phyloP scores from a whole-genome alignment of 2,329 filamentous ascomycete species.

The Scleromitrula shiraiana region DNA sequence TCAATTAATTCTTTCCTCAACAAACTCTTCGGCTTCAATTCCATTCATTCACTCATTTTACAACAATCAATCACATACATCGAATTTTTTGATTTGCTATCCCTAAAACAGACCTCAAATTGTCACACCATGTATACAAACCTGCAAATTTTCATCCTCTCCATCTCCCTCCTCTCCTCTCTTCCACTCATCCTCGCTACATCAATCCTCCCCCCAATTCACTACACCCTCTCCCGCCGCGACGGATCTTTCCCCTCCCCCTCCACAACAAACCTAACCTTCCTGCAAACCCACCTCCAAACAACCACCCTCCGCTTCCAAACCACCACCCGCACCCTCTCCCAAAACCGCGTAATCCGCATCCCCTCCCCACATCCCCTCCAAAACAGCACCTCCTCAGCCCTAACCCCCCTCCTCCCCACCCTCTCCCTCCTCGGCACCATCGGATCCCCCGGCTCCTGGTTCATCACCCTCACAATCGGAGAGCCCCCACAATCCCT shows the following conservation, averaged over 20 bases:
- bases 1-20: too few relatives aligned
- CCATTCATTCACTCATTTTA: too few relatives aligned
- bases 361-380: too few relatives aligned
- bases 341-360: not conserved
- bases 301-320: not conserved
- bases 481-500: constrained; percentile 17
- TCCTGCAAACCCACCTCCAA: not conserved
- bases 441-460: constrained; percentile 15
- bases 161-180: not conserved
- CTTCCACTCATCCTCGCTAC: too few relatives aligned
- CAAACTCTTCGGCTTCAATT: too few relatives aligned
- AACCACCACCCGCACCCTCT: not conserved
- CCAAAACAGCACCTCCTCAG: too few relatives aligned
- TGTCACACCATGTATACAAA: too few relatives aligned
- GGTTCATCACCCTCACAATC: constrained; percentile 16
- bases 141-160: not conserved
- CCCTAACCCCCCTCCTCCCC: not conserved
- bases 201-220: constrained; percentile 1
- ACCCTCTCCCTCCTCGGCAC: not conserved
- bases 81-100: too few relatives aligned
- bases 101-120: too few relatives aligned
- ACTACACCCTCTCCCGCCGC: constrained; percentile 1
- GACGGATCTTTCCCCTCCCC: constrained; percentile 1
- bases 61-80: too few relatives aligned
- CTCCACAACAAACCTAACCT: not conserved